These are phyloP conservation scores for Phytophthora lateralis DNA, from an alignment of 352 stramenopile species.

Conservation along the genomic window DNA sequence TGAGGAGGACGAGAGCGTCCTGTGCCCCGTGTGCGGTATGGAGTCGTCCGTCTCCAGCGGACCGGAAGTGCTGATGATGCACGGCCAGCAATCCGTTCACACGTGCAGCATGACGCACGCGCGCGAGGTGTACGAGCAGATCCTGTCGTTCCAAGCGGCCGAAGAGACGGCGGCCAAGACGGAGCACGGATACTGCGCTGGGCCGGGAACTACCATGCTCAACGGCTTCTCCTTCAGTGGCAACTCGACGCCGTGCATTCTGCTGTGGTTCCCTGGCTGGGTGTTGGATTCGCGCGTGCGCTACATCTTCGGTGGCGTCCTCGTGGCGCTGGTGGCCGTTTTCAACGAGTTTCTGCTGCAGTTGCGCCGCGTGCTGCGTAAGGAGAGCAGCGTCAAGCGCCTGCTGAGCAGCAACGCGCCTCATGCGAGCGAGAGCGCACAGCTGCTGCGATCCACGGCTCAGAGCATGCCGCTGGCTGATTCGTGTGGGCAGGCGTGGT, in stretches of 20 bases:
- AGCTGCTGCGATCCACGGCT: slow-evolving; percentile 51
- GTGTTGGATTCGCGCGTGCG: slow-evolving; percentile 58
- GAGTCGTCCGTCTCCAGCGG: slow-evolving; percentile 51
- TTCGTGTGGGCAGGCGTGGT: slow-evolving; percentile 54
- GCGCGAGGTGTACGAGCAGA: slow-evolving; percentile 60
- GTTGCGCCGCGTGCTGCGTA: slow-evolving; percentile 64
- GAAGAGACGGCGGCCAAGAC: slow-evolving; percentile 9
- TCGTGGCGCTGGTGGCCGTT: slow-evolving; percentile 60
- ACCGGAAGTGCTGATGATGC: slow-evolving; percentile 56
- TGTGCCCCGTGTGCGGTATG: slow-evolving; percentile 80
- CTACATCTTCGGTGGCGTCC: slow-evolving; percentile 58
- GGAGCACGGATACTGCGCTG: slow-evolving; percentile 52
- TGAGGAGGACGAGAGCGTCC: slow-evolving; percentile 19
- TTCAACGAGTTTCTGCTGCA: slow-evolving; percentile 82
- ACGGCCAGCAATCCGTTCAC: slow-evolving; percentile 66
- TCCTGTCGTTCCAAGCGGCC: slow-evolving; percentile 46
- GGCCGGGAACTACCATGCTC: slow-evolving; percentile 73
- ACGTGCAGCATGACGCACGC: slow-evolving; percentile 77
- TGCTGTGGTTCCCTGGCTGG: slow-evolving; percentile 82
- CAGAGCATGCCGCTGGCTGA: slow-evolving; percentile 35
- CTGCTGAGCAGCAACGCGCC: slow-evolving; percentile 18
- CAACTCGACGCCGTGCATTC: slow-evolving; percentile 53
- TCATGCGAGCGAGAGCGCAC: slow-evolving; percentile 38
- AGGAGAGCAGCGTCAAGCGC: slow-evolving; percentile 64
- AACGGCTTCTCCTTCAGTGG: slow-evolving; percentile 66